A percentile compares a stretch with the other conserved stretches of the same genome.
These are phyloP conservation scores for Pyrrhoderma noxium DNA, from an alignment of 1,284 basidiomycete species.

Conservation along the genomic window DNA sequence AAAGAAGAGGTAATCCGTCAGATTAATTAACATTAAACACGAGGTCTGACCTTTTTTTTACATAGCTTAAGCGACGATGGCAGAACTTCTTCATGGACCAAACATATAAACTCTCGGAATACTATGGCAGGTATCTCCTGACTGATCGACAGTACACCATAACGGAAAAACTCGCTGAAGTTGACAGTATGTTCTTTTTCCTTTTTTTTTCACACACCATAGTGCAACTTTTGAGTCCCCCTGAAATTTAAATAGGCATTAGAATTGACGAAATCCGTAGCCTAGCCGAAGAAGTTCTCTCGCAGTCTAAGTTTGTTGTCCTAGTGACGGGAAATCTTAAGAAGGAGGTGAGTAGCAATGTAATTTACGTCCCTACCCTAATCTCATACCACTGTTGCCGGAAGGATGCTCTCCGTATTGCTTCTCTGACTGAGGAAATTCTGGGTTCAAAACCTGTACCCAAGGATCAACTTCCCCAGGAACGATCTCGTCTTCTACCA, in stretches of 20 bases:
- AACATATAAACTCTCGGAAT: constrained; percentile 77
- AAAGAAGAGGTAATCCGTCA: constrained; percentile 64
- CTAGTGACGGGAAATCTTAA: constrained; percentile 84
- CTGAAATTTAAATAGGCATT: constrained; percentile 40
- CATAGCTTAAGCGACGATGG: constrained; percentile 64
- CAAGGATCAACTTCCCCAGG: constrained; percentile 45
- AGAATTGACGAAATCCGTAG: constrained; percentile 66
- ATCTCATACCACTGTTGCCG: constrained; percentile 5
- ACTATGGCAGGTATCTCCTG: constrained; percentile 69
- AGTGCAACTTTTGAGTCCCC: not conserved
- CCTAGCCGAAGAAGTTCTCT: constrained; percentile 61
- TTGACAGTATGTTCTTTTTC: constrained; percentile 54
- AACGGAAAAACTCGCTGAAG: constrained; percentile 72
- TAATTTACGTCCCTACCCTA: not conserved
- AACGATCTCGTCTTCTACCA: constrained; percentile 64
- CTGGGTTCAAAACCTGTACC: constrained; percentile 53
- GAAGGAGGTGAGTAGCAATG: constrained; percentile 51
- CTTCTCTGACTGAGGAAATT: constrained; percentile 66
- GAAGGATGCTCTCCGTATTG: constrained; percentile 71
- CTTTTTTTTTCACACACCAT: constrained; percentile 27
- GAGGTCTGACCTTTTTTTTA: not conserved
- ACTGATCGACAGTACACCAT: constrained; percentile 73
- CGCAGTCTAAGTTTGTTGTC: constrained; percentile 66
- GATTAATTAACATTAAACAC: not conserved
- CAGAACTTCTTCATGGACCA: constrained; percentile 86